These are phyloP conservation scores for Xylariaceae sp. DNA, from an alignment of 2,329 filamentous ascomycete species.

Conservation along the genomic window DNA sequence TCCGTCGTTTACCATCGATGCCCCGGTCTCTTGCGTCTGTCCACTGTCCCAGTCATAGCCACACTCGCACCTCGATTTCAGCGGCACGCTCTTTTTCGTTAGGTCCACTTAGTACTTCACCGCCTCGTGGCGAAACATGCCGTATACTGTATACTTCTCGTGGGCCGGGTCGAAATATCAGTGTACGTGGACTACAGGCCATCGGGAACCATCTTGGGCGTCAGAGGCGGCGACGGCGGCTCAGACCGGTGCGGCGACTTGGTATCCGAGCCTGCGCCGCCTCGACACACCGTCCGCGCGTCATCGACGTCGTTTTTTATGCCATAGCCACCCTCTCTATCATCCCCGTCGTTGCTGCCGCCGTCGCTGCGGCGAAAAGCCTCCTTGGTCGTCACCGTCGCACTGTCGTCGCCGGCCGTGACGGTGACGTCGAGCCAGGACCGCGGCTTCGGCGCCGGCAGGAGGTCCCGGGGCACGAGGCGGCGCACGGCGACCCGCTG, in stretches of 20 bases:
- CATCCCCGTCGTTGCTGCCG: conserved; percentile 15
- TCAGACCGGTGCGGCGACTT: conserved; percentile 21
- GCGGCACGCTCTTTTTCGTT: conserved; percentile 25
- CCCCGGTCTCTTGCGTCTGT: conserved; percentile 11
- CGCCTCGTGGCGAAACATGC: conserved; percentile 37
- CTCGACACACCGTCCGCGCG: conserved; percentile 17
- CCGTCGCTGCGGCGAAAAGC: conserved; percentile 18
- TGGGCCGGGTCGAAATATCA: conserved; percentile 3
- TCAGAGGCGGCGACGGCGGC: conserved; percentile 30
- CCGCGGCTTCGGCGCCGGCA: background rate
- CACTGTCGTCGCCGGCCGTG: too few species aligned
- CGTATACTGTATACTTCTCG: background rate
- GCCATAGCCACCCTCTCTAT: too few species aligned
- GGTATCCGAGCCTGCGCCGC: conserved; percentile 17
- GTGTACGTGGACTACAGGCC: conserved; percentile 18
- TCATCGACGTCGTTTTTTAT: conserved; percentile 17
- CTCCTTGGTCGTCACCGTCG: too few species aligned
- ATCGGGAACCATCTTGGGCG: conserved; percentile 20
- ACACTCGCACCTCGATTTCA: conserved; percentile 25
- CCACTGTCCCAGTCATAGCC: conserved; percentile 31
- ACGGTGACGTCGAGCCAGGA: background rate
- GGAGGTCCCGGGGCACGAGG: conserved; percentile 22
- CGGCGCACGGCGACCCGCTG: conserved; percentile 28
- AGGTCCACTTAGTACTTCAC: conserved; percentile 35
- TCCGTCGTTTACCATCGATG: conserved; percentile 31